Base-by-base conservation (phyloP, 192 early-diverging fungal species). In the Coemansia sp. region DNA sequence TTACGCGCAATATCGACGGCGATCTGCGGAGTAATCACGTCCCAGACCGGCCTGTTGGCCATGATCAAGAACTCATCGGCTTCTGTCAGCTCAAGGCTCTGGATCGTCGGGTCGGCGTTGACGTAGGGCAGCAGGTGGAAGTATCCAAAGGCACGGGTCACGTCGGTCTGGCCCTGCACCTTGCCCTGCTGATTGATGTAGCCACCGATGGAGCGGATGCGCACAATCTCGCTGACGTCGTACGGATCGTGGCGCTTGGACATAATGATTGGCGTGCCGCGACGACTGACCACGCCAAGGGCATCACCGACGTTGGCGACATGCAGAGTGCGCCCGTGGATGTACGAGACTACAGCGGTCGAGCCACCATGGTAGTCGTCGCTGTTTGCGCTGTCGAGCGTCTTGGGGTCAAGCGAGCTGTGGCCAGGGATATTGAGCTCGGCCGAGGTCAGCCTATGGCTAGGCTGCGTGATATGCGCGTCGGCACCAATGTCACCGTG, bases 271-370 rank as follows among this genome's bases (percentile, higher is more conserved):
- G 83, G 83, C 3, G 64, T 76, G 20, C 89, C 86, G 22, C 85
- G 85, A 51, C 83, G 75, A 23, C 88, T 88, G 30, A 92, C 72
- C 22, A 92, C 87, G 3, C 85, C 89, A 25, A 89, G 67, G 10
- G 85, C 84, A 61, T 95, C 91, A 19, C 92, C 91, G 3, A 89
- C 87, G 51, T 92, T 93, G 10, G 91, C 88, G 6, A 90, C 85
- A 51, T 93, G 93, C 39, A 93, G 64, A 18, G 77, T 87, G 22
- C 77, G 79, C 11, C 88, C 87, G 28, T 81, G 77, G 39, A 95
- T 81, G 54, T 91, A 95, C 2, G 83, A 85, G 2, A 95, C 78
- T 18, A 87, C 64, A 2, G 89, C 91, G 0, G 90, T 90, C 4
- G 87, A 85, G n/a, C 92, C 92, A 15, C 79, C 65, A 9, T 70